Conservation (phyloP, 345 rosid genomes). For the Gossypium mustelinum region DNA sequence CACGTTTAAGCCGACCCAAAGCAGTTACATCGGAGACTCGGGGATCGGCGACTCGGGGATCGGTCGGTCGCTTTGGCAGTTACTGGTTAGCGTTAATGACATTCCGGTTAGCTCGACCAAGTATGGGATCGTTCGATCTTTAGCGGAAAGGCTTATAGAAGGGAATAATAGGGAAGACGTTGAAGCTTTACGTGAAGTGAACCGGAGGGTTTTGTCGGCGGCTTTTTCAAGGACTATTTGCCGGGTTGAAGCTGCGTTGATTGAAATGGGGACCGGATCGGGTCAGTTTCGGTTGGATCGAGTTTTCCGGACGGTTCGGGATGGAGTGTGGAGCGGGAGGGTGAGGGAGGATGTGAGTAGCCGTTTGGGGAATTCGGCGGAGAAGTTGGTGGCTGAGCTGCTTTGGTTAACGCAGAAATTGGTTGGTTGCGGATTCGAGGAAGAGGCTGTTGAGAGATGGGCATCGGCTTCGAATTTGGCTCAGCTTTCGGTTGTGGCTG, state of each 20-base stretch:
- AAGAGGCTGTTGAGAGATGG: slow-evolving; percentile 77
- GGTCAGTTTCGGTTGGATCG: slow-evolving; percentile 31
- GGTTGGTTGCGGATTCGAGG: slow-evolving; percentile 59
- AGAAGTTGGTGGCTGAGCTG: slow-evolving; percentile 78
- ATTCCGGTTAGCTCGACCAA: slow-evolving; percentile 78
- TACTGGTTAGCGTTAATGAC: slow-evolving; percentile 49
- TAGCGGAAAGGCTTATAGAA: slow-evolving; percentile 70
- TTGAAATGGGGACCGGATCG: slow-evolving; percentile 21
- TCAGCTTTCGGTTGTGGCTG: slow-evolving; percentile 58
- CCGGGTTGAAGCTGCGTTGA: slow-evolving; percentile 51
- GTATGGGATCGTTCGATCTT: slow-evolving; percentile 60
- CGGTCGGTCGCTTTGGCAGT: slow-evolving; percentile 64
- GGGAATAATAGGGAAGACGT: slow-evolving; percentile 53
- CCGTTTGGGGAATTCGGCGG: slow-evolving; percentile 38
- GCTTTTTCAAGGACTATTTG: slow-evolving; percentile 59
- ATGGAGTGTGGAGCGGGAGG: slow-evolving; percentile 28
- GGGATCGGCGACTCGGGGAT: slow-evolving; percentile 47
- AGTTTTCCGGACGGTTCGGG: slow-evolving; percentile 39
- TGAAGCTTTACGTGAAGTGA: slow-evolving; percentile 45
- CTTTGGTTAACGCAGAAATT: slow-evolving; percentile 75
- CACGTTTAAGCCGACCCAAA: slow-evolving; percentile 15
- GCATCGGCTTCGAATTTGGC: slow-evolving; percentile 74
- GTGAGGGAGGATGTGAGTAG: slow-evolving; percentile 33
- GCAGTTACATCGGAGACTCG: neutral
- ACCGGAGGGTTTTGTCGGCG: slow-evolving; percentile 46